Evolutionary conservation across 2,329 filamentous ascomycete species (phyloP), one percentile per base, ranked within the genome.

Genomic region (Hypoxylon sp.): DNA sequence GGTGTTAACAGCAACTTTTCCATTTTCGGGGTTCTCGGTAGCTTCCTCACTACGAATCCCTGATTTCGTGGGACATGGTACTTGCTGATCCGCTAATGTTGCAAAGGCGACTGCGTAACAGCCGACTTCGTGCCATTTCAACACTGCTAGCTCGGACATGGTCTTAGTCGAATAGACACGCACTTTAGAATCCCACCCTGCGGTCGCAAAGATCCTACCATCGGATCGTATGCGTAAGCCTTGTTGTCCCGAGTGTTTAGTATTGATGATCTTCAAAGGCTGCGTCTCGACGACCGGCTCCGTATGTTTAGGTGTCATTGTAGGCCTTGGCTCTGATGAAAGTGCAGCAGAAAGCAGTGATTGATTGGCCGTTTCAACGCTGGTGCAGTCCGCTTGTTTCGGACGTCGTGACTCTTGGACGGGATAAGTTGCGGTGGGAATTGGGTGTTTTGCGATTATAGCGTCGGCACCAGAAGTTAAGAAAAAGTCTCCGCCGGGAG

Each of bases 111-210:
- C 85, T 2, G 92, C 87, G 79, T 96, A 97, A 69, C 93, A 94
- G 0, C 94, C 94, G 30, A 92, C 90, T 71, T 91, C 89, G 78
- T 98, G 96, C 95, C 95, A 98, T 78, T 96, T 97, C 68, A 98
- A 80, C 57, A 97, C 93, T 0, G 95, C 96, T 9, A 98, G 79
- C 78, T 98, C 94, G 73, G 90, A 92, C 83, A 98, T 84, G 0
- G 89, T 91, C 78, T 91, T 93, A 48, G 85, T 80, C 2, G 91
- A 91, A 77, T 98, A 99, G 1, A 98, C 89, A 7, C 96, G 84
- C 1, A 94, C 82, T 49, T 89, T 87, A 1, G 88, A 85, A 77
- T 99, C 96, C 96, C 96, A 99, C 2, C 96, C 96, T 0, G 93
- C 95, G 0, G 95, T 98, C 2, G 91, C 93, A 69, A 97, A 91